A percentile compares a stretch with the other conserved stretches of the same genome.
Evolutionary conservation across 192 early-diverging fungal species (phyloP).

Genomic region (Coemansia sp.): DNA sequence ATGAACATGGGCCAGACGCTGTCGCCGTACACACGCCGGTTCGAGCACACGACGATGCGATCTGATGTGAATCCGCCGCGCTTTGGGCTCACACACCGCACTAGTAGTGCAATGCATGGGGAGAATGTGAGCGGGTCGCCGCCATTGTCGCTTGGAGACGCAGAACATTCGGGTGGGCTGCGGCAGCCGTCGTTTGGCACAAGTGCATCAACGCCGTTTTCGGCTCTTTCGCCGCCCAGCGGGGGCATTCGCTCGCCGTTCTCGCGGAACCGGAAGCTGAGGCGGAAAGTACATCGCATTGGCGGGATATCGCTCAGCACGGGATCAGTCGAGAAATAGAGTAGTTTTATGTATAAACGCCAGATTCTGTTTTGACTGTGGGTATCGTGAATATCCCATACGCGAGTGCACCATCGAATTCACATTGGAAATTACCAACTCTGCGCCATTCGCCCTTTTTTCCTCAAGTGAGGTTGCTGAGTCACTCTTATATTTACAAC

Average conservation of each 20-base stretch:
- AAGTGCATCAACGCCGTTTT: conserved; percentile 18
- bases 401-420: background rate
- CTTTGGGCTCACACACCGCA: conserved; percentile 14
- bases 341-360: background rate
- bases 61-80: conserved; percentile 49
- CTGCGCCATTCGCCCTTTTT: no score
- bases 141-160: conserved; percentile 21
- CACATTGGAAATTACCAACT: no score
- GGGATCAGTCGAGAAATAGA: background rate
- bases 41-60: conserved; percentile 80
- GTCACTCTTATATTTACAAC: conserved; percentile 1
- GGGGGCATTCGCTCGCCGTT: conserved; percentile 46
- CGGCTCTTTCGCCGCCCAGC: conserved; percentile 32
- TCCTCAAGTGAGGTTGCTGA: background rate
- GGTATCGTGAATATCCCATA: background rate
- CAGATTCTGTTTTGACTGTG: no score
- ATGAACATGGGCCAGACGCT: conserved; percentile 85
- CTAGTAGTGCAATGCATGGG: background rate
- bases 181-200: conserved; percentile 26
- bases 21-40: conserved; percentile 74
- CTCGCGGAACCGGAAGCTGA: conserved; percentile 42
- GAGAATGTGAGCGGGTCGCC: conserved; percentile 16
- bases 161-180: background rate
- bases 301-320: conserved; percentile 12
- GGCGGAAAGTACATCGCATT: conserved; percentile 49